Evolutionary conservation across 768 basidiomycete genomes (phyloP).

Genomic region (Leucogyrophana mollusca): DNA sequence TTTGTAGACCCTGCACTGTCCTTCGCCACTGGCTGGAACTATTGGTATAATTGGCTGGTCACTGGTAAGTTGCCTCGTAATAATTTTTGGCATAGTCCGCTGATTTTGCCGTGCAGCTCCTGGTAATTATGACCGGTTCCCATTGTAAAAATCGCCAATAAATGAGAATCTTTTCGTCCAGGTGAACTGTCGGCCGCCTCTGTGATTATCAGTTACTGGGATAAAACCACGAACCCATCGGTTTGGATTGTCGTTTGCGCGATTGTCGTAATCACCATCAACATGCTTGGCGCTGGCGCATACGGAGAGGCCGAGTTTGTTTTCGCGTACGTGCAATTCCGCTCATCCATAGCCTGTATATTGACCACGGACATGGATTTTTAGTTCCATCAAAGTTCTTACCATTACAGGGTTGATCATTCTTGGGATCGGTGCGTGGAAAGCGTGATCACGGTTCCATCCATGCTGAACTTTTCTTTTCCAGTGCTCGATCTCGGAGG

Average conservation of each 20-base stretch:
- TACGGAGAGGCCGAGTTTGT: slow-evolving; percentile 87
- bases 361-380: background rate
- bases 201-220: slow-evolving; percentile 77
- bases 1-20: slow-evolving; percentile 79
- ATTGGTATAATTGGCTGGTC: slow-evolving; percentile 41
- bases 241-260: slow-evolving; percentile 81
- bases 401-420: slow-evolving; percentile 74
- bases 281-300: slow-evolving; percentile 70
- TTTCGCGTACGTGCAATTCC: slow-evolving; percentile 53
- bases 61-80: slow-evolving; percentile 10
- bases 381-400: slow-evolving; percentile 82
- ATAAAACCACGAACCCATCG: slow-evolving; percentile 53
- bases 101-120: slow-evolving; percentile 17
- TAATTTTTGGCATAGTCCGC: background rate
- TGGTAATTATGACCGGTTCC: slow-evolving; percentile 12
- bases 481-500: slow-evolving; percentile 84
- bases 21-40: slow-evolving; percentile 53
- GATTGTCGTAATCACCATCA: slow-evolving; percentile 73
- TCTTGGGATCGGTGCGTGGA: slow-evolving; percentile 40
- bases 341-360: background rate
- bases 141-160: background rate
- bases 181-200: slow-evolving; percentile 47
- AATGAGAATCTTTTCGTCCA: slow-evolving; percentile 9
- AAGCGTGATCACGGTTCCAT: slow-evolving; percentile 34
- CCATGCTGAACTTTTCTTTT: slow-evolving; percentile 38